A percentile compares a stretch with the other conserved stretches of the same genome.
Evolutionary conservation across 768 basidiomycete species (phyloP).

Genomic region (Suillus clintonianus): DNA sequence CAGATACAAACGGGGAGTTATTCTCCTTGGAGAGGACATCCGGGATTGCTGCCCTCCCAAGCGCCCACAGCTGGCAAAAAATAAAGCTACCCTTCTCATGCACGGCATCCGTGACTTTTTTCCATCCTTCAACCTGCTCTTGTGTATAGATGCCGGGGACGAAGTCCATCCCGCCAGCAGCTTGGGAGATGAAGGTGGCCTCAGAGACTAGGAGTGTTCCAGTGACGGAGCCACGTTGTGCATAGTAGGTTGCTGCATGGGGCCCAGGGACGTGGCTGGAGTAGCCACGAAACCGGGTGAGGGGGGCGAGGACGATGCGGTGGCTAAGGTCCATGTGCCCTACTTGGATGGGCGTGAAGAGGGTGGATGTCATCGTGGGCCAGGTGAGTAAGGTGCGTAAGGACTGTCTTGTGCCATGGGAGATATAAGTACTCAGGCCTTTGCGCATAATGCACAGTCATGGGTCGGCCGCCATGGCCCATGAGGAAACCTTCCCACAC

Average conservation of each 20-base stretch:
- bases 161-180: constrained; percentile 31
- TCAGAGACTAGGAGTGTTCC: constrained; percentile 50
- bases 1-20: constrained; percentile 21
- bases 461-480: background rate
- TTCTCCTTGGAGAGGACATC: constrained; percentile 18
- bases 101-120: constrained; percentile 44
- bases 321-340: constrained; percentile 32
- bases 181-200: constrained; percentile 40
- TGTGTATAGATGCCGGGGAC: constrained; percentile 52
- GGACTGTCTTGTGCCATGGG: too few species aligned
- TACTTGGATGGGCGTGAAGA: constrained; percentile 35
- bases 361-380: background rate
- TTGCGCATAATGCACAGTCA: too few species aligned
- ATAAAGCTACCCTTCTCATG: constrained; percentile 46
- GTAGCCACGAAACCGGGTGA: constrained; percentile 35
- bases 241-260: constrained; percentile 37
- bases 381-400: background rate
- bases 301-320: constrained; percentile 39
- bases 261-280: constrained; percentile 29
- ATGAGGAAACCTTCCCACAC: background rate
- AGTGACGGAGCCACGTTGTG: constrained; percentile 35
- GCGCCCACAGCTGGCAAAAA: constrained; percentile 50
- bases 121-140: constrained; percentile 57
- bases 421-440: background rate
- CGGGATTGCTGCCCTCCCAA: constrained; percentile 39